Evolutionary conservation across 2,329 filamentous ascomycete genomes (phyloP).

Genomic region (Cercospora brassicicola): DNA sequence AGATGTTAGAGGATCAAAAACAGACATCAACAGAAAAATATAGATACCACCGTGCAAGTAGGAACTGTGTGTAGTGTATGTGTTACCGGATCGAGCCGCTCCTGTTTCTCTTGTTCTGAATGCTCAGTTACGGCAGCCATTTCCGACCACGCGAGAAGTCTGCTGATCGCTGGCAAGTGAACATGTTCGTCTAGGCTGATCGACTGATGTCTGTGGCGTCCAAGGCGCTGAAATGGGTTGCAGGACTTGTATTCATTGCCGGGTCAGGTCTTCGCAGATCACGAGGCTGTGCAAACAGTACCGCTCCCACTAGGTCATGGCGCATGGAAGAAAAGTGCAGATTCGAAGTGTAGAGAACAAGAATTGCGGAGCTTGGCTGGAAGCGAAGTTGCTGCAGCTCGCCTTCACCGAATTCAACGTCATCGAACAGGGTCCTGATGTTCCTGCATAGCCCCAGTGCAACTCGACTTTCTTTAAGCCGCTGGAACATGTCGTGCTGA

Average conservation of each 20-base stretch:
- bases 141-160: background rate
- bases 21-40: background rate
- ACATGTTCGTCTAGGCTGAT: background rate
- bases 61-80: background rate
- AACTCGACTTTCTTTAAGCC: background rate
- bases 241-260: background rate
- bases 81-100: background rate
- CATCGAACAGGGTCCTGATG: background rate
- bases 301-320: background rate
- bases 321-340: background rate
- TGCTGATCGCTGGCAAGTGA: background rate
- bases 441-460: background rate
- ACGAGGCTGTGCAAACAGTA: background rate
- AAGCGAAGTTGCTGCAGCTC: background rate
- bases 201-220: background rate
- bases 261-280: background rate
- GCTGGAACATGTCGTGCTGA: background rate
- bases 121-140: background rate
- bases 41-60: background rate
- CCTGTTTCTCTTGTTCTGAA: background rate
- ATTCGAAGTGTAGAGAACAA: background rate
- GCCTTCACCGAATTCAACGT: background rate
- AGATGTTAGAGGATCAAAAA: background rate
- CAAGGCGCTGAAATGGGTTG: background rate
- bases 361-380: background rate